Evolutionary conservation across 2,329 filamentous ascomycete genomes (phyloP).

Genomic region (Cercospora sp.): DNA sequence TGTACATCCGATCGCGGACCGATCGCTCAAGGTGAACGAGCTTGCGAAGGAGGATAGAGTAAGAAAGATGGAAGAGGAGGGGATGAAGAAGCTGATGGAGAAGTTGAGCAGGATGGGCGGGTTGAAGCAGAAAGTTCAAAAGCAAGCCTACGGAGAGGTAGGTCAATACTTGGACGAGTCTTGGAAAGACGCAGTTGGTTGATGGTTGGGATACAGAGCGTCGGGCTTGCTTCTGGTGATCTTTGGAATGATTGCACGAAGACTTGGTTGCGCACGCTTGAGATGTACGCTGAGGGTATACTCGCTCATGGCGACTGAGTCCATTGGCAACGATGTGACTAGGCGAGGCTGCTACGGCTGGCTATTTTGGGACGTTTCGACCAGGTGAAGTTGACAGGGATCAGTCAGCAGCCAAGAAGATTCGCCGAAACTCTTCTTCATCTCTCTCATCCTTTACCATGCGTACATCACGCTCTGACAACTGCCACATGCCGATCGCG

Average conservation of each 20-base stretch:
- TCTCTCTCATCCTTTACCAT: background rate
- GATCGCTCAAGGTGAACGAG: background rate
- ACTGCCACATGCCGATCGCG: background rate
- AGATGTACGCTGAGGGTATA: background rate
- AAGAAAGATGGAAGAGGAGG: background rate
- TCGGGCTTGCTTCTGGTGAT: background rate
- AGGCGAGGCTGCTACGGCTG: background rate
- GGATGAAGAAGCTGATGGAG: background rate
- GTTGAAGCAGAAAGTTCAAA: background rate
- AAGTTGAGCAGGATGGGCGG: background rate
- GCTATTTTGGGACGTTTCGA: background rate
- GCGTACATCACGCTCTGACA: background rate
- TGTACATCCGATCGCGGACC: background rate
- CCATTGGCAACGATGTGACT: background rate
- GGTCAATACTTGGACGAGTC: background rate
- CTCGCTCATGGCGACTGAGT: background rate
- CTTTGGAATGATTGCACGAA: background rate
- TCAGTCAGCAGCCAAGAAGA: background rate
- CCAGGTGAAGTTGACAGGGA: constrained; percentile 4
- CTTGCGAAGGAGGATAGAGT: background rate
- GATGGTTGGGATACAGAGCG: background rate
- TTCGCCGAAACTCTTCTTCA: background rate
- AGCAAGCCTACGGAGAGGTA: background rate
- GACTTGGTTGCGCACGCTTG: background rate
- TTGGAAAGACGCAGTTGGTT: background rate